Base-by-base conservation (phyloP, 225 moss, liverwort and hornwort species). In the Thuidium tamariscinum region DNA sequence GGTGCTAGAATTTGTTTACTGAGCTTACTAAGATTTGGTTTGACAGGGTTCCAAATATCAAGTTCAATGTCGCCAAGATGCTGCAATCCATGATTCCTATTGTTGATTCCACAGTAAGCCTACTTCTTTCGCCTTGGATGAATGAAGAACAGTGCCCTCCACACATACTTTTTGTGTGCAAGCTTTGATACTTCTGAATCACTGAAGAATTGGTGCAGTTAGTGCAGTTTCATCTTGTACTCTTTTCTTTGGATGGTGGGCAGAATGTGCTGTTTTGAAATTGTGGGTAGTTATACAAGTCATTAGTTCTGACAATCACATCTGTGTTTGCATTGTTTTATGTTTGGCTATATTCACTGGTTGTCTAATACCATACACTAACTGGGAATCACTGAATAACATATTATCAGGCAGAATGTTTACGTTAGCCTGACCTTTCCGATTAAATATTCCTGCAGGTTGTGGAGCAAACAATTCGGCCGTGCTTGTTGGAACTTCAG, bases 31-130 rank as follows among this genome's bases (percentile, higher is more conserved):
- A 56, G 61, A 64, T 87, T 62, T 89, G 82, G 46, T 77, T 71
- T 89, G 87, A 82, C 91, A 98, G 97, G 93, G 98, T 98, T 81
- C 98, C 98, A 48, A 98, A 98, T 77, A 97, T 97, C 86, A 97
- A 98, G 93, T 98, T 98, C 83, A 98, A 98, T 84, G 98, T 98
- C n/a, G 97, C 98, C 48, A 98, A 97, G 91, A 98, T 98, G 95
- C 94, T 98, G 29, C 98, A 97, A 92, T 98, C 98, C 15, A 96
- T 98, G 95, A 94, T 98, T 87, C 95, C 98, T 46, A 95, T 97
- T 49, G 97, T 97, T 70, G 98, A 97, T 89, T 96, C 95, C 77
- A 91, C 95, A 79, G 98, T 95, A 92, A 88, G 95, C 62, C 71
- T 23, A 61, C 75, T 69, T 67, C 82, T 56, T 69, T 79, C 30